A percentile compares a stretch with the other conserved stretches of the same genome.
phyloP scores from a whole-genome alignment of 768 basidiomycete species.

The Agrocybe pediades region DNA sequence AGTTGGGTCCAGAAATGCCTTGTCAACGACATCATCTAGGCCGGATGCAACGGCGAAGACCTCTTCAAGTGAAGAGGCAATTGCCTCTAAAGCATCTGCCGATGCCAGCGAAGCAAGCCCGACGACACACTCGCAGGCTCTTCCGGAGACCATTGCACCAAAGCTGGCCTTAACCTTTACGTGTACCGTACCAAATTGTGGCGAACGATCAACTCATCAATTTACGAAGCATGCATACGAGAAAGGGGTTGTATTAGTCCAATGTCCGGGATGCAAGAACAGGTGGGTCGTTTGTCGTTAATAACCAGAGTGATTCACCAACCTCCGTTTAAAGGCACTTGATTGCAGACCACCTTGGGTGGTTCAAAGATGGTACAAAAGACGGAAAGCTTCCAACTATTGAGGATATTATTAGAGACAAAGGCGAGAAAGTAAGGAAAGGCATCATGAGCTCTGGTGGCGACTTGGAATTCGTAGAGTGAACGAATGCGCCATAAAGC shows the following conservation, averaged over 20 bases:
- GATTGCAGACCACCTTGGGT: conserved; percentile 88
- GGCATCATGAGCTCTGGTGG: conserved; percentile 51
- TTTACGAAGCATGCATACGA: conserved; percentile 87
- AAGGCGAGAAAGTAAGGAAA: conserved; percentile 73
- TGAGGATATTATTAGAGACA: conserved; percentile 77
- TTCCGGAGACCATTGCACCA: conserved; percentile 52
- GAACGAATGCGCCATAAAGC: conserved; percentile 2
- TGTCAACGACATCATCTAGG: conserved; percentile 10
- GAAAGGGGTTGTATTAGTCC: conserved; percentile 85
- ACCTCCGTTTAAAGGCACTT: conserved; percentile 57
- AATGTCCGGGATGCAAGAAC: conserved; percentile 90
- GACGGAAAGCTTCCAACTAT: conserved; percentile 75
- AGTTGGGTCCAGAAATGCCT: conserved; percentile 3
- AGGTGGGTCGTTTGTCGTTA: conserved; percentile 52
- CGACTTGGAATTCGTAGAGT: conserved; percentile 55
- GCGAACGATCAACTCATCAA: conserved; percentile 79
- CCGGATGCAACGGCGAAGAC: conserved; percentile 3
- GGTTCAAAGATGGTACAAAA: conserved; percentile 85
- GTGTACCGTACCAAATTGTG: conserved; percentile 76
- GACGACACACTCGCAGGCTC: conserved; percentile 28
- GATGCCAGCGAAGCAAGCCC: conserved; percentile 6
- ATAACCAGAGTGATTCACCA: background rate
- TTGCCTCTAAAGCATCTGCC: conserved; percentile 4
- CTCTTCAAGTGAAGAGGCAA: background rate
- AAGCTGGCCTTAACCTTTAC: conserved; percentile 81